Evolutionary conservation across 495 filamentous ascomycete species (phyloP).

Genomic region (Hyphodiscus hymeniophilus): DNA sequence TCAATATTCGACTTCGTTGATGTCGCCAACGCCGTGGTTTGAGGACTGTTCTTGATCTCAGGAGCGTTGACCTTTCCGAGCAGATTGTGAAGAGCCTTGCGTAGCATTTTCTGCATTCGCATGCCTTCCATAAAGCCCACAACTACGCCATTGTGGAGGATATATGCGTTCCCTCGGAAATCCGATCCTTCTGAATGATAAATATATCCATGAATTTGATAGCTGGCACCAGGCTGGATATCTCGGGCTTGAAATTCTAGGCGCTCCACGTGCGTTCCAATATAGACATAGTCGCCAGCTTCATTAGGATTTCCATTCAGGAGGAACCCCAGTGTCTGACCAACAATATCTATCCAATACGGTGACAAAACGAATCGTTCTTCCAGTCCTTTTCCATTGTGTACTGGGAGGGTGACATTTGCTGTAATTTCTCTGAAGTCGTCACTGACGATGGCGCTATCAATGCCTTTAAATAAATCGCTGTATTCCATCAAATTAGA

Average conservation of each 20-base stretch:
- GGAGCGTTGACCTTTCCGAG: neutral
- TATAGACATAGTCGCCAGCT: constrained; percentile 38
- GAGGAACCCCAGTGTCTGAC: constrained; percentile 62
- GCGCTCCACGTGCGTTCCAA: constrained; percentile 25
- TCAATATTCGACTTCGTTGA: neutral
- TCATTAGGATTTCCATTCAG: constrained; percentile 69
- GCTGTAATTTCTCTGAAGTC: constrained; percentile 62
- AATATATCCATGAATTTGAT: constrained; percentile 63
- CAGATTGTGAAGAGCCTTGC: neutral
- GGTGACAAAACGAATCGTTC: constrained; percentile 54
- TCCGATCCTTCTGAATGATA: constrained; percentile 37
- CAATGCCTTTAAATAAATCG: constrained; percentile 56
- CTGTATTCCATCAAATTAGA: constrained; percentile 58
- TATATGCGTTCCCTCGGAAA: constrained; percentile 49
- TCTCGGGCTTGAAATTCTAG: neutral
- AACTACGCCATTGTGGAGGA: constrained; percentile 55
- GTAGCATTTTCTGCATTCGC: neutral
- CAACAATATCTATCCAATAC: constrained; percentile 61
- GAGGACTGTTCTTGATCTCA: neutral
- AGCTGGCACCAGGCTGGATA: constrained; percentile 30
- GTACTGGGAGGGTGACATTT: constrained; percentile 53
- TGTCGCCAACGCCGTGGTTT: neutral
- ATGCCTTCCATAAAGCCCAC: constrained; percentile 30
- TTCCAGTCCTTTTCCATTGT: constrained; percentile 41
- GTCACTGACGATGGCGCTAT: constrained; percentile 66